Evolutionary conservation across 2,329 filamentous ascomycete species (phyloP).

Genomic region (Aspergillus proliferans): DNA sequence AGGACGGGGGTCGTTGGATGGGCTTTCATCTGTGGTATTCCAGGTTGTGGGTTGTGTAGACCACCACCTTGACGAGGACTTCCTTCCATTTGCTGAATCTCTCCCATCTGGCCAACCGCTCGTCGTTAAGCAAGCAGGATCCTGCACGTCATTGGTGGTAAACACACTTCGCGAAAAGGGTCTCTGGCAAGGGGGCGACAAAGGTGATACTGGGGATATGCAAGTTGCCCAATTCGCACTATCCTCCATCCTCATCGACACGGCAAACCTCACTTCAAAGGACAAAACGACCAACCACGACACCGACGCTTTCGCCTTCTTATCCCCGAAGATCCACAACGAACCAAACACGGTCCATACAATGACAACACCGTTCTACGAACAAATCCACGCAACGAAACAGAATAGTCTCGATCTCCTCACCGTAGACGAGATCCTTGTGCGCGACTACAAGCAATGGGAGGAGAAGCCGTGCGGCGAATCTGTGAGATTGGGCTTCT

Average conservation of each 20-base stretch:
- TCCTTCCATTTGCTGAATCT: constrained; percentile 35
- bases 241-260: constrained; percentile 40
- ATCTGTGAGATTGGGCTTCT: constrained; percentile 49
- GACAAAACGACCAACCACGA: constrained; percentile 44
- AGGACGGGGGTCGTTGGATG: constrained; percentile 42
- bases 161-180: constrained; percentile 44
- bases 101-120: constrained; percentile 41
- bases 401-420: constrained; percentile 48
- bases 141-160: constrained; percentile 53
- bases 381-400: constrained; percentile 49
- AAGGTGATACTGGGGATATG: constrained; percentile 26
- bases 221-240: constrained; percentile 36
- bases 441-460: constrained; percentile 62
- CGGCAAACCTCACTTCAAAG: constrained; percentile 38
- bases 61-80: constrained; percentile 56
- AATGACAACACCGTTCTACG: constrained; percentile 43
- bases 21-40: constrained; percentile 37
- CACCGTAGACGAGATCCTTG: constrained; percentile 50
- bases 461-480: constrained; percentile 33
- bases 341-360: constrained; percentile 2
- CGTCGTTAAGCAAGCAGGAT: constrained; percentile 51
- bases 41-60: constrained; percentile 53
- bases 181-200: constrained; percentile 36
- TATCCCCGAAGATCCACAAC: constrained; percentile 46
- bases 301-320: constrained; percentile 45